A percentile compares a stretch with the other conserved stretches of the same genome.
These are phyloP conservation scores for Colletotrichum musae DNA, from an alignment of 2,329 filamentous ascomycete species.

Conservation along the genomic window DNA sequence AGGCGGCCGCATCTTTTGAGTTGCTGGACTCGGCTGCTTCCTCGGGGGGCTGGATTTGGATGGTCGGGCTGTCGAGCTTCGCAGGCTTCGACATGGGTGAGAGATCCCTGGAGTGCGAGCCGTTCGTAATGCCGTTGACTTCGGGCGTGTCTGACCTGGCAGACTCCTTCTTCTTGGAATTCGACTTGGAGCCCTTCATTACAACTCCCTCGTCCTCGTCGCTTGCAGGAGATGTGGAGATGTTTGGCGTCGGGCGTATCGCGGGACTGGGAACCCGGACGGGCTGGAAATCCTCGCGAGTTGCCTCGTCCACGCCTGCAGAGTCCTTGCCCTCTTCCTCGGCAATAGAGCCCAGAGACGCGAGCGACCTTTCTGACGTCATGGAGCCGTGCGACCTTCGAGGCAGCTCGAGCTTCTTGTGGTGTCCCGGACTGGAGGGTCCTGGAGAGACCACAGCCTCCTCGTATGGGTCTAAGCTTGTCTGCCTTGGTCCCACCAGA, in stretches of 20 bases:
- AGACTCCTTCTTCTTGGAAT: slow-evolving; percentile 26
- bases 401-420: slow-evolving; percentile 48
- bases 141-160: slow-evolving; percentile 11
- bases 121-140: slow-evolving; percentile 29
- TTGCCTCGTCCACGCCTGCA: slow-evolving; percentile 34
- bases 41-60: slow-evolving; percentile 25
- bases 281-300: slow-evolving; percentile 22
- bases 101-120: slow-evolving; percentile 19
- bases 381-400: slow-evolving; percentile 46
- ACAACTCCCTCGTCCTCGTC: slow-evolving; percentile 61
- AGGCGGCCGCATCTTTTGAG: slow-evolving; percentile 5
- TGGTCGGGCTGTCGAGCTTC: slow-evolving; percentile 22
- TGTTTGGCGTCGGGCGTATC: slow-evolving; percentile 42
- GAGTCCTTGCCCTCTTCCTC: slow-evolving; percentile 53
- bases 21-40: slow-evolving; percentile 25
- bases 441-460: slow-evolving; percentile 54
- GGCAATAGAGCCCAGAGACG: slow-evolving; percentile 62
- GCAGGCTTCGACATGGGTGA: slow-evolving; percentile 12
- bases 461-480: slow-evolving; percentile 54
- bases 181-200: slow-evolving; percentile 46
- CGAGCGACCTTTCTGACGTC: slow-evolving; percentile 52
- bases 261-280: slow-evolving; percentile 49
- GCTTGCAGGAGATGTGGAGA: slow-evolving; percentile 46
- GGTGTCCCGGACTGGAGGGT: slow-evolving; percentile 51
- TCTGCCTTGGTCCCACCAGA: slow-evolving; percentile 50